Evolutionary conservation across 441 rosid genomes (phyloP), one percentile per base, ranked within the genome.

Genomic region (Populus tomentosa): DNA sequence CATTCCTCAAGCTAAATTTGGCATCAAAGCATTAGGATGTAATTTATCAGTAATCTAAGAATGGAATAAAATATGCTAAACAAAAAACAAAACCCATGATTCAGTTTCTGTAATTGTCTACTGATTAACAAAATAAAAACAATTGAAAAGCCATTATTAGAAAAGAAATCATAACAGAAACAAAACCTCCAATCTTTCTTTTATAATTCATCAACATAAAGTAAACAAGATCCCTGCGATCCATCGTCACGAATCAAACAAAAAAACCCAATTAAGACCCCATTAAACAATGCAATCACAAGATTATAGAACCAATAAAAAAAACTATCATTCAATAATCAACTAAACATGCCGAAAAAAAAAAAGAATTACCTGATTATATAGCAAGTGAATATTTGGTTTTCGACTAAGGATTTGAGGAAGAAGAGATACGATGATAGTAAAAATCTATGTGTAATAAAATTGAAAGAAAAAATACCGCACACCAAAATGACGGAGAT

Each of bases 361-460:
- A 26, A n/a, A 13, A n/a, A 38, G 46, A 38, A 74, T 28, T 66
- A 86, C 85, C 88, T 82, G 67, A 59, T 76, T 28, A 28, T 28
- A 46, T 80, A 65, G 86, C 82, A 82, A 78, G 77, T 72, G 82
- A 70, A 69, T 8, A 73, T 75, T 61, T 74, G 80, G 36, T 20
- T 63, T 66, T 4, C 71, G n/a, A 16, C 79, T 38, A 71, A 75
- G 71, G 85, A 82, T 82, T 78, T 72, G 75, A 35, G 64, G 67
- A 74, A 4, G 1, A 62, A 62, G 63, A 56, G 72, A n/a, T 71
- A 77, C 75, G 67, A 78, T 10, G 84, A 62, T 35, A 53, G 13
- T 76, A 46, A 38, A 21, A 59, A 61, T 69, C 32, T 3, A 73
- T 16, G 21, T 16, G n/a, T 16, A 35, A 35, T 35, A 35, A 46